Conservation (phyloP, 108 stramenopile species). For the Discostella stelligeroides region DNA sequence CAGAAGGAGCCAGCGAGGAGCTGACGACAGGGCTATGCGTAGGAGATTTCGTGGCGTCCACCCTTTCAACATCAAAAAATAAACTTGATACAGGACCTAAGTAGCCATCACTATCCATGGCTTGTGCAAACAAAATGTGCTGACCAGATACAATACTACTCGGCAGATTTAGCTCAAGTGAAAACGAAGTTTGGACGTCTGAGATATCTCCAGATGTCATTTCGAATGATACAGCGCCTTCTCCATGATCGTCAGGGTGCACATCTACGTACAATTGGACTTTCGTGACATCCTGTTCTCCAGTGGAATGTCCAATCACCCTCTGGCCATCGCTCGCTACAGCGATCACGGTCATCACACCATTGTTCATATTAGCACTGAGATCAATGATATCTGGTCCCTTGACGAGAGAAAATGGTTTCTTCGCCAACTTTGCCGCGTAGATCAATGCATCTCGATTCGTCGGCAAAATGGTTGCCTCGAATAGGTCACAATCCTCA, state of each 20-base stretch:
- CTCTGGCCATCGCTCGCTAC: slow-evolving; percentile 36
- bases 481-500: slow-evolving; percentile 55
- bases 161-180: slow-evolving; percentile 10
- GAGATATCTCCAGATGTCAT: slow-evolving; percentile 14
- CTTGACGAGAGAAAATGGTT: slow-evolving; percentile 43
- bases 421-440: slow-evolving; percentile 39
- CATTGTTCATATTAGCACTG: background rate
- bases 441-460: slow-evolving; percentile 49
- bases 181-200: slow-evolving; percentile 3
- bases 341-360: slow-evolving; percentile 21
- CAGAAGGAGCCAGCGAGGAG: background rate
- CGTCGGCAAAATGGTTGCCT: slow-evolving; percentile 24
- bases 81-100: slow-evolving; percentile 44
- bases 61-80: slow-evolving; percentile 28
- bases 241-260: slow-evolving; percentile 30
- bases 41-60: slow-evolving; percentile 5
- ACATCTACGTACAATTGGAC: slow-evolving; percentile 33
- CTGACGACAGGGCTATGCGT: background rate
- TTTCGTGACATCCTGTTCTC: slow-evolving; percentile 30
- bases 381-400: slow-evolving; percentile 54
- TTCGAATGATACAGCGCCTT: slow-evolving; percentile 21
- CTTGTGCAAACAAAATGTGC: slow-evolving; percentile 46
- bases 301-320: slow-evolving; percentile 29
- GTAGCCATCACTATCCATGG: slow-evolving; percentile 51
- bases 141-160: slow-evolving; percentile 18